These are phyloP conservation scores for Hypoxylon sp. DNA, from an alignment of 2,329 filamentous ascomycete genomes.

Conservation along the genomic window DNA sequence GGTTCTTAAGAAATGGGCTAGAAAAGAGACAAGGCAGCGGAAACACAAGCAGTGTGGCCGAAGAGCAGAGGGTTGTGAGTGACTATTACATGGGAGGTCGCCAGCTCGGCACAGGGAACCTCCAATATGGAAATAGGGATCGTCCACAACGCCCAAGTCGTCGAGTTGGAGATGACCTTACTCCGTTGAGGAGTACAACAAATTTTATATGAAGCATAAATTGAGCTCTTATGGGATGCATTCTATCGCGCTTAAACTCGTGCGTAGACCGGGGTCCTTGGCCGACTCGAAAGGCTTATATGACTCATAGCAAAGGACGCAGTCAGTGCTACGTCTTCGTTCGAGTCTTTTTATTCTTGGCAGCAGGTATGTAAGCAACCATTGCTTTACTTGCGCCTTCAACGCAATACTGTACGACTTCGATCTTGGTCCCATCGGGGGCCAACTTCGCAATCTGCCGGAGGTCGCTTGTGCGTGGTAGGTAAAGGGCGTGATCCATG, in stretches of 20 bases:
- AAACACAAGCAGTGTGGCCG: conserved; percentile 15
- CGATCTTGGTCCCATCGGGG: conserved; percentile 68
- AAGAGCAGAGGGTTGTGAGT: conserved; percentile 20
- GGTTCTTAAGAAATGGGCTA: conserved; percentile 43
- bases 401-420: conserved; percentile 92
- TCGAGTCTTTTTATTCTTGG: conserved; percentile 25
- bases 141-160: conserved; percentile 10
- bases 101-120: not conserved
- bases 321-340: conserved; percentile 25
- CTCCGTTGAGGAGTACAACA: conserved; percentile 26
- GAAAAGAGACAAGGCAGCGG: conserved; percentile 36
- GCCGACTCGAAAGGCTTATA: not conserved
- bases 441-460: conserved; percentile 78
- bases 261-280: not conserved
- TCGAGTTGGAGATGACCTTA: conserved; percentile 9
- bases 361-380: conserved; percentile 71
- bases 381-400: conserved; percentile 88
- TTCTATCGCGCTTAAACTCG: conserved; percentile 1
- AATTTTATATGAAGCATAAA: conserved; percentile 27
- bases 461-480: conserved; percentile 88
- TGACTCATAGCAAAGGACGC: not conserved
- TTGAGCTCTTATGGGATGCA: conserved; percentile 15
- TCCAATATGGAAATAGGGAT: not conserved
- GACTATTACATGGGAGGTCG: conserved; percentile 18
- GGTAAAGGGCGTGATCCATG: conserved; percentile 79